phyloP scores from a whole-genome alignment of 495 filamentous ascomycete genomes.

The Penicillium angulare region DNA sequence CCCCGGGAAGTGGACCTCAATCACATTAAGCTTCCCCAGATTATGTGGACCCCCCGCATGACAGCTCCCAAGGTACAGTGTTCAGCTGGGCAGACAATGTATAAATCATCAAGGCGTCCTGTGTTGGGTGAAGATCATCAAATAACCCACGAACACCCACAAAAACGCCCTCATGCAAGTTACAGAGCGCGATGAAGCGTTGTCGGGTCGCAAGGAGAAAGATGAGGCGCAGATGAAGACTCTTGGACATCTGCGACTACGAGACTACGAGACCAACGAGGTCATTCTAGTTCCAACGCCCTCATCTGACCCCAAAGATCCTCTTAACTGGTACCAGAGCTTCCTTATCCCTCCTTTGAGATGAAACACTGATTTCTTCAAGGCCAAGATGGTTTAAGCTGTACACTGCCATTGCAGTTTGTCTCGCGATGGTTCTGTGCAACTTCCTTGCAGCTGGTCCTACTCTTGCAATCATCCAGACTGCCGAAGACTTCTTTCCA shows the following conservation, averaged over 20 bases:
- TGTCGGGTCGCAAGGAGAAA: not conserved
- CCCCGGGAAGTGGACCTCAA: conserved; percentile 9
- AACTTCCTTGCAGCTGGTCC: conserved; percentile 57
- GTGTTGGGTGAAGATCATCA: not conserved
- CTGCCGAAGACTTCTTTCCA: conserved; percentile 40
- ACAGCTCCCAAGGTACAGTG: not conserved
- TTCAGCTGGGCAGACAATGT: not conserved
- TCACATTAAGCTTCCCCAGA: conserved; percentile 4
- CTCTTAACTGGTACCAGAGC: conserved; percentile 28
- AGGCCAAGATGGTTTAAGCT: conserved; percentile 48
- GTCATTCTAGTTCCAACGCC: conserved; percentile 29
- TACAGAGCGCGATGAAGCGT: not conserved
- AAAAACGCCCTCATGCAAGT: not conserved
- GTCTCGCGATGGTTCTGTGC: conserved; percentile 52
- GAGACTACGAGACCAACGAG: conserved; percentile 45
- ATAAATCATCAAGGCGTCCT: not conserved
- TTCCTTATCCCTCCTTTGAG: conserved; percentile 24
- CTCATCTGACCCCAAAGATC: conserved; percentile 28
- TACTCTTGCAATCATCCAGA: conserved; percentile 49
- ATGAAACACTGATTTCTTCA: not conserved
- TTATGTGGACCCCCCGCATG: conserved; percentile 4
- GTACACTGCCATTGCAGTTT: conserved; percentile 48
- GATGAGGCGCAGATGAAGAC: conserved; percentile 10
- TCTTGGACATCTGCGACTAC: conserved; percentile 49
- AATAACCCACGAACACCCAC: not conserved